Conservation (phyloP, 2,329 filamentous ascomycete genomes). For the Immersiporthe knoxdaviesiana region DNA sequence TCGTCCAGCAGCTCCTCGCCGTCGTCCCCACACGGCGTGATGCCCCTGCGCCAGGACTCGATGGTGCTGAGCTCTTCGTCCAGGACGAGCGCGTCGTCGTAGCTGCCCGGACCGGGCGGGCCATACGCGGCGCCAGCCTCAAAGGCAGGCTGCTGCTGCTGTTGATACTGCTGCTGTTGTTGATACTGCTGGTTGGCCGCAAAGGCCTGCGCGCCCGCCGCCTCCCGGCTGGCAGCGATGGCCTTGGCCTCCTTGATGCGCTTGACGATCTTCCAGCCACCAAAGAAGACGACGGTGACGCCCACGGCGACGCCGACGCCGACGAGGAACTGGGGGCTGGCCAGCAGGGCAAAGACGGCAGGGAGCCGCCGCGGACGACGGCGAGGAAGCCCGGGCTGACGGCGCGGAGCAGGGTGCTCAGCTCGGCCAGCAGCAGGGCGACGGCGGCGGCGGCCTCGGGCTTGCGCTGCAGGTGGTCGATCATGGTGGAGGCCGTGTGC, state of each 20-base stretch:
- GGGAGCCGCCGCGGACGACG: slow-evolving; percentile 78
- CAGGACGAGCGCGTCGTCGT: slow-evolving; percentile 60
- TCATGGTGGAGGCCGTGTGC: slow-evolving; percentile 80
- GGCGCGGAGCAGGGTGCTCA: slow-evolving; percentile 79
- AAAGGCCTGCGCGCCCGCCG: slow-evolving; percentile 32
- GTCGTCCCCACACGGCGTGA: slow-evolving; percentile 48
- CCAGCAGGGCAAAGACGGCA: slow-evolving; percentile 81
- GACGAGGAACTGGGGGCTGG: slow-evolving; percentile 92
- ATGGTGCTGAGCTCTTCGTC: slow-evolving; percentile 63
- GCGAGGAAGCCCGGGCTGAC: slow-evolving; percentile 81
- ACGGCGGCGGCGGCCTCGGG: slow-evolving; percentile 94
- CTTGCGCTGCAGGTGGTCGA: slow-evolving; percentile 69
- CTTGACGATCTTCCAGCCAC: slow-evolving; percentile 97
- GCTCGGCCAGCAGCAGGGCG: slow-evolving; percentile 87
- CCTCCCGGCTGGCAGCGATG: slow-evolving; percentile 35
- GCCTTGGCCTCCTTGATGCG: slow-evolving; percentile 61
- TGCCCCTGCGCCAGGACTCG: slow-evolving; percentile 62
- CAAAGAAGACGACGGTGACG: slow-evolving; percentile 93
- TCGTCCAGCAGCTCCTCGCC: slow-evolving; percentile 38
- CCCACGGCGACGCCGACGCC: slow-evolving; percentile 87
- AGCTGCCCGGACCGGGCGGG: slow-evolving; percentile 32
- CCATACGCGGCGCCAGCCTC: slow-evolving; percentile 15
- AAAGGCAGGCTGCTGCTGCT: slow-evolving; percentile 7
- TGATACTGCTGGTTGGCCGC: slow-evolving; percentile 33
- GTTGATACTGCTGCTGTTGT: not conserved